phyloP scores from a whole-genome alignment of 805 yeast species.

The Phaffomyces antillensis region DNA sequence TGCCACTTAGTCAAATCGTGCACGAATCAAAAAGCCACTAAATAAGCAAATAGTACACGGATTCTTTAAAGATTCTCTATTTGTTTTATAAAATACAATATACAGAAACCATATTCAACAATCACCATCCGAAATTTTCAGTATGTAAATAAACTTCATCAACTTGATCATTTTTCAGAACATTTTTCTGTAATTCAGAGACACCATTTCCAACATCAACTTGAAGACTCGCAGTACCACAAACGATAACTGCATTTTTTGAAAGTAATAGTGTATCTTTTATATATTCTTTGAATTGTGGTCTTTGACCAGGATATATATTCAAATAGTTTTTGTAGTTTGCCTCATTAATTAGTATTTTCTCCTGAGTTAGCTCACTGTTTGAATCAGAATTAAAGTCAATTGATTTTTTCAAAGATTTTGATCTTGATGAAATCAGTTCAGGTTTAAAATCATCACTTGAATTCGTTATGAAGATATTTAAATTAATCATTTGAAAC shows the following conservation, averaged over 20 bases:
- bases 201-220: slow-evolving; percentile 31
- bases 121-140: slow-evolving; percentile 41
- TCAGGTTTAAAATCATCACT: slow-evolving; percentile 1
- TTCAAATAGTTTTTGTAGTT: neutral
- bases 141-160: slow-evolving; percentile 45
- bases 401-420: neutral
- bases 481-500: slow-evolving; percentile 5
- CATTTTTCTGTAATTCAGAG: slow-evolving; percentile 33
- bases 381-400: neutral
- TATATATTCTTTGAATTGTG: slow-evolving; percentile 7
- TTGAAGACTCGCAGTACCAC: slow-evolving; percentile 40
- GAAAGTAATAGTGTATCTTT: neutral
- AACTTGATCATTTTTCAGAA: slow-evolving; percentile 18
- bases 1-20: too few species aligned
- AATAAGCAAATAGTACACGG: too few species aligned
- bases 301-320: slow-evolving; percentile 10
- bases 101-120: too few species aligned
- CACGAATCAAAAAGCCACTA: too few species aligned
- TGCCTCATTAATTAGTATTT: neutral
- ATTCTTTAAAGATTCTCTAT: too few species aligned
- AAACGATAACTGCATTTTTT: slow-evolving; percentile 36
- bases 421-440: neutral
- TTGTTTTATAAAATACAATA: too few species aligned
- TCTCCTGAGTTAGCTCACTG: neutral
- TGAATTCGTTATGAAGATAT: slow-evolving; percentile 27